phyloP scores from a whole-genome alignment of 176 grass and related monocot genomes.

The Phoenix dactylifera region DNA sequence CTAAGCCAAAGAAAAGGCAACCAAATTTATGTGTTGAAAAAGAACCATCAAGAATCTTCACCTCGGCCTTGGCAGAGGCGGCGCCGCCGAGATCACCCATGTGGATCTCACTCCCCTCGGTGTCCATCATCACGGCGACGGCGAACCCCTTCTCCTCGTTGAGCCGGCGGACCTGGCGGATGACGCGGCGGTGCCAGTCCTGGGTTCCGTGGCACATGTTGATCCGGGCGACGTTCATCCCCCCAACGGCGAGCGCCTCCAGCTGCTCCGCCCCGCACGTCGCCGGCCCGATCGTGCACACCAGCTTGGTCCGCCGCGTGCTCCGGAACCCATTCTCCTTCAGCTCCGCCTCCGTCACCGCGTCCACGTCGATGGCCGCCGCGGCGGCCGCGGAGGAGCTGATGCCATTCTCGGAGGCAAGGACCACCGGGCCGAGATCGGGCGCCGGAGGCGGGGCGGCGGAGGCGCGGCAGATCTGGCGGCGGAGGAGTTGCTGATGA shows the following conservation, averaged over 20 bases:
- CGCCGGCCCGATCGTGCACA: constrained; percentile 84
- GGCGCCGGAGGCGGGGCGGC: constrained; percentile 26
- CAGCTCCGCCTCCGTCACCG: constrained; percentile 71
- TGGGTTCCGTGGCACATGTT: constrained; percentile 96
- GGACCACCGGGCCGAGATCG: constrained; percentile 14
- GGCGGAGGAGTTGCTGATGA: constrained; percentile 11
- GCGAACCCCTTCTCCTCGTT: constrained; percentile 93
- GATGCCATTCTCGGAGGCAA: constrained; percentile 18
- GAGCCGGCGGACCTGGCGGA: constrained; percentile 60
- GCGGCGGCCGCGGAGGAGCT: constrained; percentile 4
- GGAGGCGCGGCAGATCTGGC: neutral
- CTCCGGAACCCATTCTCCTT: constrained; percentile 93
- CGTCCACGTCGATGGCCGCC: constrained; percentile 38
- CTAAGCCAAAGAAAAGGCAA: too few species aligned
- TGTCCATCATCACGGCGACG: constrained; percentile 96
- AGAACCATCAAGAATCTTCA: constrained; percentile 7
- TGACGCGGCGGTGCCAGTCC: constrained; percentile 69
- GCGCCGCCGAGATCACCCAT: constrained; percentile 94
- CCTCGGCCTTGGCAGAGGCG: constrained; percentile 73
- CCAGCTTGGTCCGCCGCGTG: constrained; percentile 92
- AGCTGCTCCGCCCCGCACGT: constrained; percentile 63
- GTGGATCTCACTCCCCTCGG: constrained; percentile 95
- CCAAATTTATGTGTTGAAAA: too few species aligned
- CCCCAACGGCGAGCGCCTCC: constrained; percentile 87
- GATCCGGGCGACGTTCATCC: constrained; percentile 80